Conservation (phyloP, 331 rosid species). For the Malus hybrid region DNA sequence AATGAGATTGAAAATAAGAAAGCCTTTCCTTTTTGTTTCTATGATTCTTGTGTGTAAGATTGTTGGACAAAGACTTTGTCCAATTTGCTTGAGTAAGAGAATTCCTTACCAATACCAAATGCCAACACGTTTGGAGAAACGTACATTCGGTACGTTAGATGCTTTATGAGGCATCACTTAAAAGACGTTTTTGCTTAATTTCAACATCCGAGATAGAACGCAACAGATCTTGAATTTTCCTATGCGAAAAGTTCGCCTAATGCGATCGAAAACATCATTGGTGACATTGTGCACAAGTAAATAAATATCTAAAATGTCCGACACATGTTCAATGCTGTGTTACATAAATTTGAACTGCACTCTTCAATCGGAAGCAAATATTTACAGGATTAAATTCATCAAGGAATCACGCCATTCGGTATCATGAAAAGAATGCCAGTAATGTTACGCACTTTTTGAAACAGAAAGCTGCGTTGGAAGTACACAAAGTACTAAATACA, state of each 20-base stretch:
- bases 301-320: neutral
- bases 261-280: neutral
- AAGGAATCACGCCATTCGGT: conserved; percentile 15
- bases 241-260: neutral
- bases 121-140: neutral
- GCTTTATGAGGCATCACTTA: neutral
- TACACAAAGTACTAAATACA: conserved; percentile 3
- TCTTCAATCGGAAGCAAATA: conserved; percentile 9
- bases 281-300: neutral
- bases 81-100: neutral
- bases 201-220: neutral
- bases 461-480: neutral
- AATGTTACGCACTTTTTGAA: conserved; percentile 4
- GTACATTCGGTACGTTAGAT: neutral
- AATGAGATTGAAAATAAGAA: neutral
- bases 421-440: conserved; percentile 14
- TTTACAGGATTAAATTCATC: conserved; percentile 24
- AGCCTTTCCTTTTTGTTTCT: neutral
- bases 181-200: neutral
- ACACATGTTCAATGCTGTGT: neutral
- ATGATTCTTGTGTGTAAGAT: neutral
- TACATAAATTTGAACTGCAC: conserved; percentile 23
- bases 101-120: neutral
- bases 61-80: neutral
- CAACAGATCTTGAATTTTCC: neutral